These are phyloP conservation scores for Calonectria leucothoes DNA, from an alignment of 2,329 filamentous ascomycete genomes.

Conservation along the genomic window DNA sequence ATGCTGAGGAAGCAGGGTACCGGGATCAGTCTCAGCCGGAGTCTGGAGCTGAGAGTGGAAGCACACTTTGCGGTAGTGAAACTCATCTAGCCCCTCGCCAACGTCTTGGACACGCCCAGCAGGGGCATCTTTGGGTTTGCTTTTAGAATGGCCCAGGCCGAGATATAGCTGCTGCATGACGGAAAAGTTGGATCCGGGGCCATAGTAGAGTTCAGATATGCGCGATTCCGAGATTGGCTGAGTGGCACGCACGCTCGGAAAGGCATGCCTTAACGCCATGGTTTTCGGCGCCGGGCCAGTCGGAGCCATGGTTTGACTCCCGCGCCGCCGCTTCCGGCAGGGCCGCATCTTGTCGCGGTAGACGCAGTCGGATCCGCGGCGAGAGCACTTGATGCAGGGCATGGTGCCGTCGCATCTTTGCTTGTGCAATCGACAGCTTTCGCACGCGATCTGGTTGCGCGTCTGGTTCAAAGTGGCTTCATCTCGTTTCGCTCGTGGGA, in stretches of 20 bases:
- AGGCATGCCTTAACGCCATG: background rate
- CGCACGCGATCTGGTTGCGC: constrained; percentile 2
- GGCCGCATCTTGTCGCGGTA: background rate
- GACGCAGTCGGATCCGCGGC: background rate
- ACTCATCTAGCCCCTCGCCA: background rate
- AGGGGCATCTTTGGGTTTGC: background rate
- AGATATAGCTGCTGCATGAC: constrained; percentile 1
- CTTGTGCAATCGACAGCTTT: background rate
- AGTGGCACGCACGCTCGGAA: background rate
- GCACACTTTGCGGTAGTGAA: background rate
- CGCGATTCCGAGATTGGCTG: background rate
- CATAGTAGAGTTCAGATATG: background rate
- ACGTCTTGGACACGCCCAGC: background rate
- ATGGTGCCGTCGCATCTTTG: background rate
- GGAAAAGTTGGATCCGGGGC: background rate
- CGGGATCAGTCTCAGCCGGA: background rate
- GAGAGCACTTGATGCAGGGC: background rate
- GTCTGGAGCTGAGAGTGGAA: background rate
- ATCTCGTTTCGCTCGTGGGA: background rate
- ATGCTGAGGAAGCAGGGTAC: background rate
- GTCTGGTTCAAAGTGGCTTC: background rate
- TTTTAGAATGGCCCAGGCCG: background rate
- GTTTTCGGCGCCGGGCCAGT: background rate
- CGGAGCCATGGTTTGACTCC: background rate
- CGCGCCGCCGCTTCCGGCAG: background rate